Evolutionary conservation across 1,284 basidiomycete species (phyloP).

Genomic region (Marasmius oreades): DNA sequence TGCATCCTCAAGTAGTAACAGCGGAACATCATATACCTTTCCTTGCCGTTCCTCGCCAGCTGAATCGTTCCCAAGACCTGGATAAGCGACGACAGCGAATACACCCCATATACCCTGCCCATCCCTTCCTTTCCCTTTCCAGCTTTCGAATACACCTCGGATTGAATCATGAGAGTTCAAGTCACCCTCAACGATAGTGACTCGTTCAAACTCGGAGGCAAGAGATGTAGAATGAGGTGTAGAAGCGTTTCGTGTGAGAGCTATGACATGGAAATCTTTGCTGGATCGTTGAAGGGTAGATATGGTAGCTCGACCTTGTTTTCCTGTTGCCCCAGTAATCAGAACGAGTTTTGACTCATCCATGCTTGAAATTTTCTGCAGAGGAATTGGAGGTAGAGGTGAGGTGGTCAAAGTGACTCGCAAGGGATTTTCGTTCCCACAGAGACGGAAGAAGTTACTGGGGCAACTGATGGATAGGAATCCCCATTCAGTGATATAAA

Average conservation of each 20-base stretch:
- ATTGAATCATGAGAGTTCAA: slow-evolving; percentile 29
- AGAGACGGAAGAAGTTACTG: no score
- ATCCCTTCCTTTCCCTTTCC: slow-evolving; percentile 14
- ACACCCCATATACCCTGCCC: slow-evolving; percentile 33
- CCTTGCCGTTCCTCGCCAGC: slow-evolving; percentile 38
- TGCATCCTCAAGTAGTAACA: slow-evolving; percentile 13
- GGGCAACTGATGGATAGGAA: no score
- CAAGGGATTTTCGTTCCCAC: no score
- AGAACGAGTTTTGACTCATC: slow-evolving; percentile 3
- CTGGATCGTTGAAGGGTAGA: not conserved
- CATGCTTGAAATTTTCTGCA: not conserved
- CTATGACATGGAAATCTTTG: slow-evolving; percentile 31
- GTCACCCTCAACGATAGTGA: slow-evolving; percentile 25
- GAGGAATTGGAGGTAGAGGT: not conserved
- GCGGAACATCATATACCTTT: slow-evolving; percentile 25
- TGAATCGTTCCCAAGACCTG: slow-evolving; percentile 36
- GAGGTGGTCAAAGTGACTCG: no score
- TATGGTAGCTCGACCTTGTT: slow-evolving; percentile 7
- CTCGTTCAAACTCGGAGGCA: slow-evolving; percentile 19
- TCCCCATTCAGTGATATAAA: no score
- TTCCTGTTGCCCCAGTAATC: slow-evolving; percentile 10
- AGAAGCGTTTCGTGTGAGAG: slow-evolving; percentile 34
- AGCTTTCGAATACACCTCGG: slow-evolving; percentile 29
- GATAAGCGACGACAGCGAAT: slow-evolving; percentile 35
- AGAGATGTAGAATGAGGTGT: slow-evolving; percentile 28